Conservation (phyloP, 176 grass and related monocot species). For the Hordeum marinum region DNA sequence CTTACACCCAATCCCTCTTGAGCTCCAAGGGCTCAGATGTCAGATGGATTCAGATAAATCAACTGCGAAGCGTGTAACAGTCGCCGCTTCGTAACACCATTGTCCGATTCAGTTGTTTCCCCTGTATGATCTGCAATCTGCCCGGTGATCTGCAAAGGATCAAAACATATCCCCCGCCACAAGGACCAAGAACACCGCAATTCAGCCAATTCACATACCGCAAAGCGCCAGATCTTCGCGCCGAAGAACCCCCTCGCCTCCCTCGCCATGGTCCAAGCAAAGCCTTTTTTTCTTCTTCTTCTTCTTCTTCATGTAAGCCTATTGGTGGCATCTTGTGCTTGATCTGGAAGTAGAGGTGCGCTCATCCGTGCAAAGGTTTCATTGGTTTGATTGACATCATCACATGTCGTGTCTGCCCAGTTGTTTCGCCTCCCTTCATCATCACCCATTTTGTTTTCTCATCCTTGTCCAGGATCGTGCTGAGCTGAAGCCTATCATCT, state of each 20-base stretch:
- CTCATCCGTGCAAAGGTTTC: background rate
- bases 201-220: background rate
- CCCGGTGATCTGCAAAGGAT: background rate
- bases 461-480: background rate
- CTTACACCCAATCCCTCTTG: background rate
- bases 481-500: background rate
- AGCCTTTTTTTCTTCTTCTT: background rate
- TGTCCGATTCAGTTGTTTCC: background rate
- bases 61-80: background rate
- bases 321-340: background rate
- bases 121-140: background rate
- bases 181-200: background rate
- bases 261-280: background rate
- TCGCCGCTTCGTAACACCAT: background rate
- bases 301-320: background rate
- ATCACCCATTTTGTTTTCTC: background rate
- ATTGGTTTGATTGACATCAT: background rate
- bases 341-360: background rate
- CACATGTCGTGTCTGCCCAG: background rate
- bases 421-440: background rate
- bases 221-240: background rate
- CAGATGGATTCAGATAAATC: background rate
- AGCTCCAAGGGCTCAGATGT: background rate
- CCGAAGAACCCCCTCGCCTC: background rate
- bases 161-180: background rate